Conservation (phyloP, 176 grass and related monocot species). For the Aegilops bicornis region DNA sequence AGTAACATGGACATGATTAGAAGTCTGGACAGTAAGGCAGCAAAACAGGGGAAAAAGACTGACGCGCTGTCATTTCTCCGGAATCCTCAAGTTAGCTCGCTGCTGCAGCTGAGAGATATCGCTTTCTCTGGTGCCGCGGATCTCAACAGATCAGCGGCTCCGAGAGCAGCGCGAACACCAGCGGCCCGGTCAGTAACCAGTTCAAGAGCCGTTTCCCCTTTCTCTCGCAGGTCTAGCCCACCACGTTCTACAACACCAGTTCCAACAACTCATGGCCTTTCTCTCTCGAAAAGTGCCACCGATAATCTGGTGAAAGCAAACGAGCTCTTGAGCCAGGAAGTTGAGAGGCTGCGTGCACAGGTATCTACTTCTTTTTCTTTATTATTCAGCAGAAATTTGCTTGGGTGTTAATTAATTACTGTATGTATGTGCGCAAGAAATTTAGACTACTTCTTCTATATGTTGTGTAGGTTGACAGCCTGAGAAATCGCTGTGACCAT, state of each 20-base stretch:
- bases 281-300: slow-evolving; percentile 68
- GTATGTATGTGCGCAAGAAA: background rate
- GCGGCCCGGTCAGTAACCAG: slow-evolving; percentile 54
- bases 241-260: slow-evolving; percentile 82
- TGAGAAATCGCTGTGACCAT: slow-evolving; percentile 66
- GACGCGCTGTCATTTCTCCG: slow-evolving; percentile 60
- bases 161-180: slow-evolving; percentile 52
- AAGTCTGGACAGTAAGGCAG: slow-evolving; percentile 65
- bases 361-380: slow-evolving; percentile 27
- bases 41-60: slow-evolving; percentile 48
- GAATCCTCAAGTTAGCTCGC: slow-evolving; percentile 62
- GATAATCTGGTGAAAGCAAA: slow-evolving; percentile 83
- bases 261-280: slow-evolving; percentile 77
- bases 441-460: background rate
- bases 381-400: slow-evolving; percentile 17
- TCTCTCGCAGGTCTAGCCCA: slow-evolving; percentile 82
- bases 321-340: slow-evolving; percentile 84
- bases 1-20: slow-evolving; percentile 87
- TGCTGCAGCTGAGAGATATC: slow-evolving; percentile 77
- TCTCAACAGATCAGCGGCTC: slow-evolving; percentile 51
- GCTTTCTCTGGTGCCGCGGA: slow-evolving; percentile 58
- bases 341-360: slow-evolving; percentile 75
- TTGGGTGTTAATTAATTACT: background rate
- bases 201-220: slow-evolving; percentile 92
- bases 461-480: slow-evolving; percentile 74